Evolutionary conservation across 805 yeast species (phyloP), one percentile per base, ranked within the genome.

Genomic region (Torulaspora quercuum): DNA sequence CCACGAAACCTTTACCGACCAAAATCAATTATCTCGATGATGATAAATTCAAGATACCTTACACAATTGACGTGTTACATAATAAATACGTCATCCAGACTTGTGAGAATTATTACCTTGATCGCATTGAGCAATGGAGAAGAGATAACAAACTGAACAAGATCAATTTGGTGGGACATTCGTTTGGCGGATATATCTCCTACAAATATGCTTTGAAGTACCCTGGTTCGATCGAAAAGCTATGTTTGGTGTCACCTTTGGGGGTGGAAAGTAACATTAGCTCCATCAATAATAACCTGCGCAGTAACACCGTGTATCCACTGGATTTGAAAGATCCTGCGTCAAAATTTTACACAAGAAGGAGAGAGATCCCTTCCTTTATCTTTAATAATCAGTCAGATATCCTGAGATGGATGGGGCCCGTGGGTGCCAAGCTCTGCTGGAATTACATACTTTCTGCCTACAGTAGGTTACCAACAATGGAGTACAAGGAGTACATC

Each of bases 131-230:
- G 34, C 55, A 60, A 5, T 84, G 94, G 92, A 64, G 92, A 48
- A 41, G 38, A 6, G 60, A 50, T 6, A 63, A 72, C 13, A 66
- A 68, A 0, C 55, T 84, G 7, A 70, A 67, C 1, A 69, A 73
- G 43, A 70, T 85, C 25, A 81, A 75, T 49, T 53, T 85, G 9
- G 62, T 84, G 13, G 90, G 87, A 0, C 95, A 85, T 57, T 83
- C 94, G 0, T 77, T 76, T 45, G 95, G 95, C 20, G 92, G 87
- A 0, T 80, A 82, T 49, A 64, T 86, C 63, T 73, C 85, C 0
- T 73, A 75, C 32, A 73, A 79, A 5, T 84, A 81, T 55, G 69
- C 83, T 2, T 52, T 77, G 27, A 73, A 66, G 42, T 70, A 80
- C 49, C 86, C 88, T 0, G 54, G 72, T 0, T 54, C 67, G 4